phyloP scores from a whole-genome alignment of 768 basidiomycete genomes.

The Podaxis rugospora region DNA sequence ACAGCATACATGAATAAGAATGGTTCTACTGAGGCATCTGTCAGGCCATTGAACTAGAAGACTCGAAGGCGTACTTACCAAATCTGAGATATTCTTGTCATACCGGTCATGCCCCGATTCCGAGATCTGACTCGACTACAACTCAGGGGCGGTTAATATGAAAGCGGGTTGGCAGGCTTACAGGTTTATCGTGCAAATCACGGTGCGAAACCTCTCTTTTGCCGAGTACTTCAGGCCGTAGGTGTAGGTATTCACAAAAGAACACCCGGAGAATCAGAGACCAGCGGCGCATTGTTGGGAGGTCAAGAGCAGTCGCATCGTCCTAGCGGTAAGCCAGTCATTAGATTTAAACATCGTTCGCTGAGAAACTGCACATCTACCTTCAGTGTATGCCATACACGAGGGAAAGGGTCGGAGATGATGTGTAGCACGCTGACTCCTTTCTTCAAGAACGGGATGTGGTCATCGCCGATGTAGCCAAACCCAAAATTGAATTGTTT shows the following conservation, averaged over 20 bases:
- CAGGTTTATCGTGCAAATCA: background rate
- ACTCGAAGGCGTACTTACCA: constrained; percentile 1
- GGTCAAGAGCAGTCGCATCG: constrained; percentile 80
- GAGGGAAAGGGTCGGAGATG: constrained; percentile 85
- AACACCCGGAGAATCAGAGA: constrained; percentile 85
- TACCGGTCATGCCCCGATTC: constrained; percentile 2
- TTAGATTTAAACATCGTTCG: background rate
- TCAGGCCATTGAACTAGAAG: background rate
- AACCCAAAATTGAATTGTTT: constrained; percentile 29
- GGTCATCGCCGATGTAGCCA: constrained; percentile 86
- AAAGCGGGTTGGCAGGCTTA: background rate
- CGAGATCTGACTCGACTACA: constrained; percentile 1
- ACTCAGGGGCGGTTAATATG: background rate
- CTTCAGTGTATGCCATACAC: constrained; percentile 78
- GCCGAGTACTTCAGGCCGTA: constrained; percentile 44
- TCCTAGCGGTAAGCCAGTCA: constrained; percentile 48
- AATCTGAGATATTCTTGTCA: constrained; percentile 11
- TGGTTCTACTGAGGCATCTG: background rate
- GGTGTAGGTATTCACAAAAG: constrained; percentile 82
- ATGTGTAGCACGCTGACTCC: constrained; percentile 91
- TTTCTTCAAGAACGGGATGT: constrained; percentile 77
- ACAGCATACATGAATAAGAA: background rate
- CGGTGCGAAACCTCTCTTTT: background rate
- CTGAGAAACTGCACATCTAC: constrained; percentile 37
- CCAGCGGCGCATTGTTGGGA: constrained; percentile 87